These are phyloP conservation scores for Blastobotrys parvus DNA, from an alignment of 805 yeast species.

Conservation along the genomic window DNA sequence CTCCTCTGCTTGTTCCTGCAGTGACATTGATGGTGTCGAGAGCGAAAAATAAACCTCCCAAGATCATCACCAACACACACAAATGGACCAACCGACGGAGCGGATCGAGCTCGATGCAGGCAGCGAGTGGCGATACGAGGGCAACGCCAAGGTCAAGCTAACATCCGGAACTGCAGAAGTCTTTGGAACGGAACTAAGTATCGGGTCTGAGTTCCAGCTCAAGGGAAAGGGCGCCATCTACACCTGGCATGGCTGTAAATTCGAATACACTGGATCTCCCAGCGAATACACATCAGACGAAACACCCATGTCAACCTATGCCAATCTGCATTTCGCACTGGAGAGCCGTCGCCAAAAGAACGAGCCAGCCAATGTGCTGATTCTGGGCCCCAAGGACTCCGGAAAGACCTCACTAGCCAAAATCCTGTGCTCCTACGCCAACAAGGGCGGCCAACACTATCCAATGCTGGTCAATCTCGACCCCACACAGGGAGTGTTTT, in stretches of 20 bases:
- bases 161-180: constrained; percentile 74
- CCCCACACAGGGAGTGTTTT: constrained; percentile 60
- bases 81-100: too few species aligned
- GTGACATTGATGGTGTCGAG: constrained; percentile 3
- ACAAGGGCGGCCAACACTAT: constrained; percentile 48
- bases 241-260: constrained; percentile 56
- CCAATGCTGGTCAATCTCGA: constrained; percentile 77
- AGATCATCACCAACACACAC: too few species aligned
- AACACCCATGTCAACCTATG: constrained; percentile 52
- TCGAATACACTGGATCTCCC: constrained; percentile 37
- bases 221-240: constrained; percentile 47
- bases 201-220: constrained; percentile 53
- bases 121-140: constrained; percentile 70
- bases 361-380: constrained; percentile 47
- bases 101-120: not conserved
- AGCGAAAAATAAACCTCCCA: too few species aligned
- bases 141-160: constrained; percentile 43
- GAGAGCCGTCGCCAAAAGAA: constrained; percentile 40
- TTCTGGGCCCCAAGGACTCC: constrained; percentile 61
- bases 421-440: constrained; percentile 65
- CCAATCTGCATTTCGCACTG: constrained; percentile 67
- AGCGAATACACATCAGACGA: constrained; percentile 57
- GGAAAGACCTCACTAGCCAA: constrained; percentile 78
- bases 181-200: constrained; percentile 86
- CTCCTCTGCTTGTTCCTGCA: constrained; percentile 24